These are phyloP conservation scores for Musa acuminata DNA, from an alignment of 176 grass and related monocot species.

Conservation along the genomic window DNA sequence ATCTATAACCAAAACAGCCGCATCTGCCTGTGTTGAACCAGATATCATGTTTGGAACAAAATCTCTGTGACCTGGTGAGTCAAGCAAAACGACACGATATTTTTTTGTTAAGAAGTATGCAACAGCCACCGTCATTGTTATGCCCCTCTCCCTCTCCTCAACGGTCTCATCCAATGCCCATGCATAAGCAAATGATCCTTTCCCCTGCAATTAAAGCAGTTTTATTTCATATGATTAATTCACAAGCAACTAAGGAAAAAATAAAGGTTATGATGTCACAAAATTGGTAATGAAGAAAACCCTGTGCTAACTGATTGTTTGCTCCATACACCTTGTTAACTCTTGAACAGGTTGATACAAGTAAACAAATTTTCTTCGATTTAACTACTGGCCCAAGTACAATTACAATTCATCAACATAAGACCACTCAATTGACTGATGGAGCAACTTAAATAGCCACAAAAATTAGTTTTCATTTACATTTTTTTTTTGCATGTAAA, in stretches of 20 bases:
- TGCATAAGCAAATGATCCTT: slow-evolving; percentile 86
- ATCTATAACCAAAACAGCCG: slow-evolving; percentile 78
- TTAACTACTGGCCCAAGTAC: not conserved
- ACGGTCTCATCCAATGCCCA: slow-evolving; percentile 78
- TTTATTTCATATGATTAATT: not conserved
- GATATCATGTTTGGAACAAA: slow-evolving; percentile 94
- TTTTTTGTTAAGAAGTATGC: slow-evolving; percentile 69
- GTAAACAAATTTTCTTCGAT: too few species aligned
- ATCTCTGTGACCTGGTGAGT: slow-evolving; percentile 86
- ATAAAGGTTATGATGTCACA: not conserved
- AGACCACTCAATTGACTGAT: not conserved
- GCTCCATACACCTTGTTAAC: too few species aligned
- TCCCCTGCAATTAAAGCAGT: slow-evolving; percentile 37
- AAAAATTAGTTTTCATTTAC: not conserved
- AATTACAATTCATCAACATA: not conserved
- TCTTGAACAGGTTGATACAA: too few species aligned
- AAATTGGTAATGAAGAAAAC: not conserved
- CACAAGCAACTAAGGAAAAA: not conserved
- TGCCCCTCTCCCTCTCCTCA: slow-evolving; percentile 68
- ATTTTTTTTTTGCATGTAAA: not conserved
- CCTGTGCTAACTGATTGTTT: not conserved
- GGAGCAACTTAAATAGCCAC: not conserved
- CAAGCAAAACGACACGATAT: slow-evolving; percentile 59
- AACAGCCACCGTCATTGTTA: slow-evolving; percentile 74
- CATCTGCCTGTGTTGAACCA: slow-evolving; percentile 70